phyloP scores from a whole-genome alignment of 1,139 yeast species.

The Blastobotrys arbuscula region DNA sequence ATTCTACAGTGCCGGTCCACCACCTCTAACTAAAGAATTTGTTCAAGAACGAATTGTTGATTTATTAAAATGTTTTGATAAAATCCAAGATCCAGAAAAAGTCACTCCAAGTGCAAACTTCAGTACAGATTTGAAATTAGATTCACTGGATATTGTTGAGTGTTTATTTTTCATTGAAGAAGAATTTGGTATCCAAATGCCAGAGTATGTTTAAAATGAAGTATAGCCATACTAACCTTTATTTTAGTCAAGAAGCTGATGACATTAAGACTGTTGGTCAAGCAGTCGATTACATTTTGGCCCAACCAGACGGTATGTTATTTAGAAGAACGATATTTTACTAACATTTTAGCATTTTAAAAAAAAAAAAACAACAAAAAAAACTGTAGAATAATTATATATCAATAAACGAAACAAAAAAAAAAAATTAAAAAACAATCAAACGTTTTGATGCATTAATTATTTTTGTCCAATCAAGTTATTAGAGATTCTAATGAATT shows the following conservation, averaged over 20 bases:
- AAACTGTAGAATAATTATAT: neutral
- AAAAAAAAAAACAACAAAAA: neutral
- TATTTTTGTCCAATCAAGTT: neutral
- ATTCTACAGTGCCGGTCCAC: conserved; percentile 34
- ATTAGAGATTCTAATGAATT: neutral
- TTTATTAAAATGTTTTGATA: conserved; percentile 72
- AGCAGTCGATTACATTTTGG: conserved; percentile 69
- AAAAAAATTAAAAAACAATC: too few species aligned
- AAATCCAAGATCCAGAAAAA: conserved; percentile 53
- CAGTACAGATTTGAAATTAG: conserved; percentile 73
- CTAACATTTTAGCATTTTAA: conserved; percentile 5
- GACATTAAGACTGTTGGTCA: conserved; percentile 80
- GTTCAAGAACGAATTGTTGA: conserved; percentile 72
- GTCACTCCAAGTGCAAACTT: conserved; percentile 53
- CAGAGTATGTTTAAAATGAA: conserved; percentile 43
- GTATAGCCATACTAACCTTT: neutral
- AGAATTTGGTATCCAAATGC: conserved; percentile 58
- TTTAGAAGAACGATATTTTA: neutral
- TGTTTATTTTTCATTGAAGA: conserved; percentile 88
- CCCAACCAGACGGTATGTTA: conserved; percentile 56
- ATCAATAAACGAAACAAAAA: neutral
- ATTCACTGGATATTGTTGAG: conserved; percentile 83
- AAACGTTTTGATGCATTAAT: neutral
- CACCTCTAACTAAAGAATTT: conserved; percentile 34
- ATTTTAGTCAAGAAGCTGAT: conserved; percentile 61